phyloP scores from a whole-genome alignment of 2,329 filamentous ascomycete genomes.

The Claviceps sp. region DNA sequence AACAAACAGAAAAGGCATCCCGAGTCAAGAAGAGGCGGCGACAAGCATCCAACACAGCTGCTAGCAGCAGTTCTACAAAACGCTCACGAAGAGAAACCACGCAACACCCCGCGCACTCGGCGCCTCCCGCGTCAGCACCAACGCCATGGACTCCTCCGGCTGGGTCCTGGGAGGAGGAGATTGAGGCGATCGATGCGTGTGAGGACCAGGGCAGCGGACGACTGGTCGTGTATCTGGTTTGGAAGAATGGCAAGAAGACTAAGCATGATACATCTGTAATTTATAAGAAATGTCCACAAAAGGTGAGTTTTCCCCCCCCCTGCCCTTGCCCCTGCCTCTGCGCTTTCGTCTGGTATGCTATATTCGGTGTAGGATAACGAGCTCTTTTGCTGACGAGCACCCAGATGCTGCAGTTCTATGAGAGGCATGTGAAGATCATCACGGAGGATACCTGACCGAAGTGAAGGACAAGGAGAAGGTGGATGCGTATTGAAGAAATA shows the following conservation, averaged over 20 bases:
- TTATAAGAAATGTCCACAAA: conserved; percentile 67
- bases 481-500: too few relatives aligned
- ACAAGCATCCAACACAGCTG: conserved; percentile 22
- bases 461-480: background rate
- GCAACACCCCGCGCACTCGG: conserved; percentile 31
- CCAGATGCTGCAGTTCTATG: conserved; percentile 48
- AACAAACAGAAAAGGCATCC: conserved; percentile 34
- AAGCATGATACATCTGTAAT: conserved; percentile 56
- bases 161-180: conserved; percentile 65
- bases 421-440: conserved; percentile 42
- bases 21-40: conserved; percentile 46
- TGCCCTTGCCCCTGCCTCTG: background rate
- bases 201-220: conserved; percentile 47
- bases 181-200: conserved; percentile 57
- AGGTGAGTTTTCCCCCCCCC: conserved; percentile 31
- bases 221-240: conserved; percentile 56
- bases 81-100: conserved; percentile 32
- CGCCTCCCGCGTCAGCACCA: conserved; percentile 30
- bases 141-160: conserved; percentile 52
- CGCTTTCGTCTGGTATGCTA: background rate
- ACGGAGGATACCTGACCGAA: conserved; percentile 20
- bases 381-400: too few relatives aligned
- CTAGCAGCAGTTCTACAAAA: conserved; percentile 25
- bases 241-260: conserved; percentile 62
- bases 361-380: background rate